Evolutionary conservation across 1,139 yeast genomes (phyloP), one percentile per base, ranked within the genome.

Genomic region (Magnusiomyces starmeri): DNA sequence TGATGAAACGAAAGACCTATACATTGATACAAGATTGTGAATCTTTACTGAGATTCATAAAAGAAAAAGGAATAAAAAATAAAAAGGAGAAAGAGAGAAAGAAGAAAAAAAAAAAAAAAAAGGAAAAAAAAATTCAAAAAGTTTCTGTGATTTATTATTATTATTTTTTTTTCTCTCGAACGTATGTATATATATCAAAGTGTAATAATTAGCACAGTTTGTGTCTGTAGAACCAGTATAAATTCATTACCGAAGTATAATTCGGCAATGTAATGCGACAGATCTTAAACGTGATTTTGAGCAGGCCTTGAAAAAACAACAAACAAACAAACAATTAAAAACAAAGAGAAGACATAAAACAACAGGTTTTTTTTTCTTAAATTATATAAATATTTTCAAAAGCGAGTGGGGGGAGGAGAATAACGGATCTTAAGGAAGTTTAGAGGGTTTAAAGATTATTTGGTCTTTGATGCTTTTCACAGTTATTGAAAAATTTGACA

Each of bases 291-390:
- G 22, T 9, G 22, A 16, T 9, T 10, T 10, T 16, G 43, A 16
- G 16, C n/a, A 12, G 16, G 16, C 9, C 43, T 20, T 46, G 59
- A 62, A 35, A 9, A 29, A 29, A 26, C 52, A 21, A 58, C 56
- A 25, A 51, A 18, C 43, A 22, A 44, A 59, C 42, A 57, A 57
- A 50, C n/a, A n/a, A n/a, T n/a, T n/a, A 65, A 66, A 57, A 65
- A 65, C 54, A 69, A 34, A 70, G 57, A 58, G 58, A 46, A 35
- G 9, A 9, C n/a, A 9, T 16, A 16, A 29, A 29, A 29, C 34
- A 29, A 10, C n/a, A n/a, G n/a, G n/a, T n/a, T n/a, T n/a, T n/a
- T n/a, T n/a, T n/a, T n/a, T n/a, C n/a, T n/a, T n/a, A n/a, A n/a
- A n/a, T n/a, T n/a, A n/a, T n/a, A n/a, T n/a, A n/a, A n/a, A n/a